Conservation (phyloP, 495 filamentous ascomycete species). For the Aspergillus nanangensis region DNA sequence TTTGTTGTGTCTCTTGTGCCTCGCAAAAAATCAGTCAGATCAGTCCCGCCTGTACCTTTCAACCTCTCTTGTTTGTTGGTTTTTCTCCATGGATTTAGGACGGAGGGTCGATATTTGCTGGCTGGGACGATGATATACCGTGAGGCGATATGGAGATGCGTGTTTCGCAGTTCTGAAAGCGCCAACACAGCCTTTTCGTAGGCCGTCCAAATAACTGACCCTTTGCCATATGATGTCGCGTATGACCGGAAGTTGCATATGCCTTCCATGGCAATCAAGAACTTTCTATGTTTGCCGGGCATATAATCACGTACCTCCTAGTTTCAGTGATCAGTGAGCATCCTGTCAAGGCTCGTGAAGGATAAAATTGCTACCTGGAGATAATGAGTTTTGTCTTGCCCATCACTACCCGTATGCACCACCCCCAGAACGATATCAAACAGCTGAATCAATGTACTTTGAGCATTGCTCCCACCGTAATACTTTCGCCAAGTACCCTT, state of each 20-base stretch:
- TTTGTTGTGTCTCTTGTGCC: no score
- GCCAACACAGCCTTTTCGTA: slow-evolving; percentile 77
- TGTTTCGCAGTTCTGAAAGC: slow-evolving; percentile 71
- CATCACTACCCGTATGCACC: no score
- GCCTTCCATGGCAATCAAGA: slow-evolving; percentile 80
- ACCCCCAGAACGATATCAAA: slow-evolving; percentile 77
- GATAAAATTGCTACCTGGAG: no score
- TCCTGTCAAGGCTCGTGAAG: no score
- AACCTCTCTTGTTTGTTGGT: no score
- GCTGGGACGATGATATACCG: slow-evolving; percentile 83
- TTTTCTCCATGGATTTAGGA: no score
- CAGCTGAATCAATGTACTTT: slow-evolving; percentile 81
- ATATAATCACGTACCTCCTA: slow-evolving; percentile 90
- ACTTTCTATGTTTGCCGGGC: slow-evolving; percentile 78
- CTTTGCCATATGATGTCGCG: slow-evolving; percentile 51
- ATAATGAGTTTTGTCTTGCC: no score
- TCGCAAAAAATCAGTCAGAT: no score
- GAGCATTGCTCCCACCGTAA: slow-evolving; percentile 78
- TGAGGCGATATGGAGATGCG: slow-evolving; percentile 81
- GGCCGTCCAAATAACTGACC: slow-evolving; percentile 57
- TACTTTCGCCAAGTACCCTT: slow-evolving; percentile 65
- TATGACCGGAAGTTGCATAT: no score
- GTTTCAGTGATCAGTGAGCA: slow-evolving; percentile 27
- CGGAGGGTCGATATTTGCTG: no score
- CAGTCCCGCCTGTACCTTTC: no score